Evolutionary conservation across 1,284 basidiomycete genomes (phyloP).

Genomic region (Marasmius sp.): DNA sequence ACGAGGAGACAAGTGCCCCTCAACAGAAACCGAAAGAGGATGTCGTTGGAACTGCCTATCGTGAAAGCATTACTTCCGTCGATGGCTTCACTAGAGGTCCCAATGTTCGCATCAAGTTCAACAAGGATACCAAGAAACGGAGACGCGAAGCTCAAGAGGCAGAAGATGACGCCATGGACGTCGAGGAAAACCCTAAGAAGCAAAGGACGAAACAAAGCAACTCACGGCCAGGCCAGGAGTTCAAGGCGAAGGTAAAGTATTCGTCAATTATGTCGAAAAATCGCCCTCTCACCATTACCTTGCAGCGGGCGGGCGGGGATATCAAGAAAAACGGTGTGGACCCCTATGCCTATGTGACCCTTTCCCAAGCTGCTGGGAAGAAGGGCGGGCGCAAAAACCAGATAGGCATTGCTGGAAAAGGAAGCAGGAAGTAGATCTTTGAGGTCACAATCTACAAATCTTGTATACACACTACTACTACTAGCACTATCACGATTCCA

Average conservation of each 20-base stretch:
- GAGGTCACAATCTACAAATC: background rate
- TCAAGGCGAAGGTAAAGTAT: slow-evolving; percentile 75
- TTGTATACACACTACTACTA: background rate
- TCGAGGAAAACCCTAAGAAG: slow-evolving; percentile 46
- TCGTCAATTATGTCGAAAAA: background rate
- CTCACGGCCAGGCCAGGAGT: slow-evolving; percentile 79
- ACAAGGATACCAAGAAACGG: slow-evolving; percentile 94
- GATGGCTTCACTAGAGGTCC: slow-evolving; percentile 89
- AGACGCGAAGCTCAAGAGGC: slow-evolving; percentile 63
- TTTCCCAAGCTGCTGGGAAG: slow-evolving; percentile 81
- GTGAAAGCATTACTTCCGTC: slow-evolving; percentile 76
- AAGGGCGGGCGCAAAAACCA: slow-evolving; percentile 39
- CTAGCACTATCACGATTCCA: slow-evolving; percentile 2
- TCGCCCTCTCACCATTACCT: background rate
- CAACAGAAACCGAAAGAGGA: slow-evolving; percentile 37
- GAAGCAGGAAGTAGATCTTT: slow-evolving; percentile 8
- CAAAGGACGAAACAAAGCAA: slow-evolving; percentile 51
- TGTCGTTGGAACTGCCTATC: slow-evolving; percentile 81
- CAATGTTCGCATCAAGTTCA: slow-evolving; percentile 89
- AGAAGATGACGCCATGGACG: slow-evolving; percentile 73
- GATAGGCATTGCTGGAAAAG: slow-evolving; percentile 55
- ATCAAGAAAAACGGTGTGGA: slow-evolving; percentile 85
- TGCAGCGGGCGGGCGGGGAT: slow-evolving; percentile 89
- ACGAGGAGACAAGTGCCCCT: slow-evolving; percentile 35
- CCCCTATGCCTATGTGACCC: slow-evolving; percentile 89